phyloP scores from a whole-genome alignment of 2,329 filamentous ascomycete species.

The Cladophialophora bantiana region DNA sequence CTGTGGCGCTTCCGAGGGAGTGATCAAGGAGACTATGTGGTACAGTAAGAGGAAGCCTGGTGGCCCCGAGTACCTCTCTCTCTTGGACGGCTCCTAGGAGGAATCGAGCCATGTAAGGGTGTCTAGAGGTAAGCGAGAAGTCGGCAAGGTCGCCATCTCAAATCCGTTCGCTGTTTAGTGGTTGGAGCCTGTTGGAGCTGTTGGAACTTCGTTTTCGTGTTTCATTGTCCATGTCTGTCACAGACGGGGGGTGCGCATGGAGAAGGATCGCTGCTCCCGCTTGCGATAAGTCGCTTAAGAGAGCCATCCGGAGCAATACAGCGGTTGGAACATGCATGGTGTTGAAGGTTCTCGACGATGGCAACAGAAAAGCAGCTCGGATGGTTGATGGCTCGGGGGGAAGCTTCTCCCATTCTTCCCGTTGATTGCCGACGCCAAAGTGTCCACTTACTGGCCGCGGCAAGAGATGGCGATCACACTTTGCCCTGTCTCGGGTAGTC shows the following conservation, averaged over 20 bases:
- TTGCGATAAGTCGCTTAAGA: not conserved
- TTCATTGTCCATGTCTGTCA: not conserved
- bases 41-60: not conserved
- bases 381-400: not conserved
- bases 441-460: conserved; percentile 3
- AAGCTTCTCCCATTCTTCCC: not conserved
- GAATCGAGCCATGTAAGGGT: not conserved
- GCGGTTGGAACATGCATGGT: not conserved
- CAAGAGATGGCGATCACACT: not conserved
- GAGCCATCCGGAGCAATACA: not conserved
- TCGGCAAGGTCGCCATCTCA: conserved; percentile 5
- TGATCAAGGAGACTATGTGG: not conserved
- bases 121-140: conserved; percentile 16
- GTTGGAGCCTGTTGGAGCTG: not conserved
- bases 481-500: conserved; percentile 11
- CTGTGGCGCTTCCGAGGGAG: not conserved
- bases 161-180: not conserved
- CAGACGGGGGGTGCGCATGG: not conserved
- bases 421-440: not conserved
- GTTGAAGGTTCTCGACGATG: not conserved
- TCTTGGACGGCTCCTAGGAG: not conserved
- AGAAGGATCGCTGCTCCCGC: not conserved
- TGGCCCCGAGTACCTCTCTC: too few relatives aligned
- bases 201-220: not conserved
- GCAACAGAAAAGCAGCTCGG: not conserved